A percentile compares a stretch with the other conserved stretches of the same genome.
phyloP scores from a whole-genome alignment of 2,329 filamentous ascomycete species.

The Colletotrichum melonis region DNA sequence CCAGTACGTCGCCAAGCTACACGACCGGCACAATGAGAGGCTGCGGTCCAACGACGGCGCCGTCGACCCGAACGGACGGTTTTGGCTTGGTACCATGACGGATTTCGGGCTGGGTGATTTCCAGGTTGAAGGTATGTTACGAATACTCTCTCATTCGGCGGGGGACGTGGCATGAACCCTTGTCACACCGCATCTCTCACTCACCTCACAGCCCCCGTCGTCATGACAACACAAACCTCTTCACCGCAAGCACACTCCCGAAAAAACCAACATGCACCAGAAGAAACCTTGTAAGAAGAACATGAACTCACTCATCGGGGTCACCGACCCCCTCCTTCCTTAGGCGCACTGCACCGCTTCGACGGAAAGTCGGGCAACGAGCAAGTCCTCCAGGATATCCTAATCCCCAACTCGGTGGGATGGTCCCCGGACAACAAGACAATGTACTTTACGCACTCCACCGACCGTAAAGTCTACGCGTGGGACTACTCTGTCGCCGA shows the following conservation, averaged over 20 bases:
- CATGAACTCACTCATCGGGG: not conserved
- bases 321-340: slow-evolving; percentile 8
- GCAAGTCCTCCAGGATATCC: slow-evolving; percentile 71
- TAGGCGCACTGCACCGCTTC: slow-evolving; percentile 81
- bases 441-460: slow-evolving; percentile 87
- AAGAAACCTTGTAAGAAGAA: slow-evolving; percentile 6
- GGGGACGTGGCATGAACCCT: not conserved
- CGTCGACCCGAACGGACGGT: slow-evolving; percentile 81
- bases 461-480: slow-evolving; percentile 75
- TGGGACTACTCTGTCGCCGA: slow-evolving; percentile 78
- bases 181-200: not conserved
- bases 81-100: slow-evolving; percentile 90
- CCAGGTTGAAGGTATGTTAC: slow-evolving; percentile 65
- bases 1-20: slow-evolving; percentile 64
- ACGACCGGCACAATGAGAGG: slow-evolving; percentile 58
- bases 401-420: slow-evolving; percentile 86
- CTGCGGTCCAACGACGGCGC: slow-evolving; percentile 85
- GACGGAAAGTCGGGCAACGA: slow-evolving; percentile 69
- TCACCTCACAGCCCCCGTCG: not conserved
- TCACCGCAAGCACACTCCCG: not conserved
- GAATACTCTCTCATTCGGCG: slow-evolving; percentile 37
- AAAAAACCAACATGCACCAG: not conserved
- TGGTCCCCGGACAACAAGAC: slow-evolving; percentile 80
- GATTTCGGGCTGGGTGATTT: slow-evolving; percentile 72
- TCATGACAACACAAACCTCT: not conserved